Percentiles rank a stretch among this genome's conserved stretches.
phyloP scores from a whole-genome alignment of 192 early-diverging fungal species.

The Gryganskiella cystojenkinii region DNA sequence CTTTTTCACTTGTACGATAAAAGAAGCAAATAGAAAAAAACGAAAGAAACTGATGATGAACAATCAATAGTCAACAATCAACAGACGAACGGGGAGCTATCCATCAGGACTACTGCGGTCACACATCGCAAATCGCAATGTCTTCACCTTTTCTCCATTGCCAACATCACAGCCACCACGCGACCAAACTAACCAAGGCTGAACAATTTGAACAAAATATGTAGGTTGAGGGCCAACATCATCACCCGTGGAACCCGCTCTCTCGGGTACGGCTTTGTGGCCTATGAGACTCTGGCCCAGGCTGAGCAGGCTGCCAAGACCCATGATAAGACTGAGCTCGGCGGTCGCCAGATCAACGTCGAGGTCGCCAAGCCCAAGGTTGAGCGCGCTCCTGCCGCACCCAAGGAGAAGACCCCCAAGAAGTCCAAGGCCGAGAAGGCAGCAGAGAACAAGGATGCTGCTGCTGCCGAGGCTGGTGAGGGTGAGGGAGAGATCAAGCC shows the following conservation, averaged over 20 bases:
- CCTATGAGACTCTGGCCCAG: conserved; percentile 77
- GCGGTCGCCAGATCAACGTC: conserved; percentile 91
- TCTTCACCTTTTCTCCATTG: not conserved
- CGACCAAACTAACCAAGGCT: too few species aligned
- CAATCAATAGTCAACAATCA: not conserved
- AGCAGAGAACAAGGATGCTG: conserved; percentile 18
- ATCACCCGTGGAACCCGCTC: conserved; percentile 85
- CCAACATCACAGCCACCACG: not conserved
- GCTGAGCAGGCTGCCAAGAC: conserved; percentile 77
- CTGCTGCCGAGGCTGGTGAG: conserved; percentile 18
- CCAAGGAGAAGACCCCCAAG: conserved; percentile 34
- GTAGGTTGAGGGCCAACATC: conserved; percentile 78
- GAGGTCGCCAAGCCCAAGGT: conserved; percentile 82
- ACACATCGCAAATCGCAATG: not conserved
- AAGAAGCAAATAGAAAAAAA: not conserved
- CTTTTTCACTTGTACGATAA: not conserved
- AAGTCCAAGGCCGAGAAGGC: conserved; percentile 25
- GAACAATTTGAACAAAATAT: too few species aligned
- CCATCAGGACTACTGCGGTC: not conserved
- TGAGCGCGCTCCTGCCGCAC: conserved; percentile 52
- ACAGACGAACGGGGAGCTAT: not conserved
- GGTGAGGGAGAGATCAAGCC: conserved; percentile 42
- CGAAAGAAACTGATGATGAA: not conserved
- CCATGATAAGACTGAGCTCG: conserved; percentile 85
- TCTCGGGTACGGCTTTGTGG: conserved; percentile 95